A percentile compares a stretch with the other conserved stretches of the same genome.
These are phyloP conservation scores for Aspergillus affinis DNA, from an alignment of 495 filamentous ascomycete species.

Conservation along the genomic window DNA sequence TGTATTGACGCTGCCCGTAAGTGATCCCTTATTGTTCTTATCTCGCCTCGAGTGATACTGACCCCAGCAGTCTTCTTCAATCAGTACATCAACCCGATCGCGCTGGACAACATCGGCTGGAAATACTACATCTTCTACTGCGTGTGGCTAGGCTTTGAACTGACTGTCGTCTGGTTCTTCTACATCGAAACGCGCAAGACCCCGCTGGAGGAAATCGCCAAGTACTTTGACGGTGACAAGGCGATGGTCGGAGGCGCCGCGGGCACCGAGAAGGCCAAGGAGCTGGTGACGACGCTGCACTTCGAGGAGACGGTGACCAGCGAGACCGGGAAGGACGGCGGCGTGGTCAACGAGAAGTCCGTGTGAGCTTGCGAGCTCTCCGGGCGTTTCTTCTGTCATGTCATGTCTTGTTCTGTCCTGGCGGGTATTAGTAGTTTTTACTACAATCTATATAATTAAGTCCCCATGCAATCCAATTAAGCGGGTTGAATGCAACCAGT, in stretches of 20 bases:
- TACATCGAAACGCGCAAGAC: constrained; percentile 66
- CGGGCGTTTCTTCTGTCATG: too few relatives aligned
- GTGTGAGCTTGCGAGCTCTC: background rate
- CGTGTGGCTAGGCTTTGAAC: constrained; percentile 58
- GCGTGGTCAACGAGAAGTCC: constrained; percentile 2
- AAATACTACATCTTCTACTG: constrained; percentile 66
- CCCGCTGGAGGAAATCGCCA: constrained; percentile 64
- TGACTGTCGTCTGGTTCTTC: constrained; percentile 61
- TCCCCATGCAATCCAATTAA: background rate
- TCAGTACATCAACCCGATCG: constrained; percentile 60
- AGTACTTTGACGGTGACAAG: constrained; percentile 58
- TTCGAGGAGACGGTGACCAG: constrained; percentile 9
- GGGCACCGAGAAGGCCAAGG: constrained; percentile 29
- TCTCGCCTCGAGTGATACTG: constrained; percentile 22
- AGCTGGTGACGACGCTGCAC: constrained; percentile 8
- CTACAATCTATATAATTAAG: background rate
- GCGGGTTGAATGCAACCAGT: background rate
- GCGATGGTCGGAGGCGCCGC: constrained; percentile 47
- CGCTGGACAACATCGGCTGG: constrained; percentile 56
- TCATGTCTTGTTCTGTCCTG: background rate
- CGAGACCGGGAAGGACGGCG: constrained; percentile 6
- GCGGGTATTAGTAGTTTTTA: background rate
- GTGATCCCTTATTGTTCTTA: constrained; percentile 1
- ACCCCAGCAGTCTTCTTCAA: constrained; percentile 49
- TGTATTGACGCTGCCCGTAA: constrained; percentile 48